phyloP scores from a whole-genome alignment of 225 moss, liverwort and hornwort genomes.

The Lunularia cruciata region DNA sequence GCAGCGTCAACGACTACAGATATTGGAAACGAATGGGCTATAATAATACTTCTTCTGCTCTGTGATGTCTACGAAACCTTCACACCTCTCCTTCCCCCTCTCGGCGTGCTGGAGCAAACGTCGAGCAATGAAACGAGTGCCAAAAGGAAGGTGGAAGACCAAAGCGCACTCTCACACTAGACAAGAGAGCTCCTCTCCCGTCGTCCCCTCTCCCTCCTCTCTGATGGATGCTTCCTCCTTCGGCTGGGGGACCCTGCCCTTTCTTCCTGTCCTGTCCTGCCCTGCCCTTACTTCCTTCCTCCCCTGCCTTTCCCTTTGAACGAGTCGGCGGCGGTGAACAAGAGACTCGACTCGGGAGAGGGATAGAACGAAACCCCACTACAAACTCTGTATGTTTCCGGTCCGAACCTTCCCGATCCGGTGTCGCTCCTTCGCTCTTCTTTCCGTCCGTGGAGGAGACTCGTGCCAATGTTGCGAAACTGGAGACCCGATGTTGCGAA shows the following conservation, averaged over 20 bases:
- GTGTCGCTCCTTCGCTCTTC: background rate
- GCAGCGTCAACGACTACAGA: no score
- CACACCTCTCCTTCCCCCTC: background rate
- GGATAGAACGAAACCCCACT: background rate
- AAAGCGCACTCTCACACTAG: background rate
- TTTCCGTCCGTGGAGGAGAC: background rate
- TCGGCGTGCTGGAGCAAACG: background rate
- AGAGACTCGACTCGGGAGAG: background rate
- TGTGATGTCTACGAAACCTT: no score
- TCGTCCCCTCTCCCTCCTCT: background rate
- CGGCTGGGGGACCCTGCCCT: background rate
- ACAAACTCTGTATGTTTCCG: background rate
- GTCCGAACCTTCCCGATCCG: background rate
- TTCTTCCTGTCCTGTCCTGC: background rate
- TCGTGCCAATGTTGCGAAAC: background rate
- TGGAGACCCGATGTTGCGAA: background rate
- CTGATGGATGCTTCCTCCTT: background rate
- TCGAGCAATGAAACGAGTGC: background rate
- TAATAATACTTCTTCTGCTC: no score
- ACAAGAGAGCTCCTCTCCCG: background rate
- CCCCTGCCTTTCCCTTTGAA: background rate
- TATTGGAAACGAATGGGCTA: no score
- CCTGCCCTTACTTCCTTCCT: background rate
- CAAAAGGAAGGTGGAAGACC: conserved; percentile 5
- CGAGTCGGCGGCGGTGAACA: background rate